Evolutionary conservation across 345 rosid species (phyloP), one percentile per base, ranked within the genome.

Genomic region (Bretschneidera sinensis): DNA sequence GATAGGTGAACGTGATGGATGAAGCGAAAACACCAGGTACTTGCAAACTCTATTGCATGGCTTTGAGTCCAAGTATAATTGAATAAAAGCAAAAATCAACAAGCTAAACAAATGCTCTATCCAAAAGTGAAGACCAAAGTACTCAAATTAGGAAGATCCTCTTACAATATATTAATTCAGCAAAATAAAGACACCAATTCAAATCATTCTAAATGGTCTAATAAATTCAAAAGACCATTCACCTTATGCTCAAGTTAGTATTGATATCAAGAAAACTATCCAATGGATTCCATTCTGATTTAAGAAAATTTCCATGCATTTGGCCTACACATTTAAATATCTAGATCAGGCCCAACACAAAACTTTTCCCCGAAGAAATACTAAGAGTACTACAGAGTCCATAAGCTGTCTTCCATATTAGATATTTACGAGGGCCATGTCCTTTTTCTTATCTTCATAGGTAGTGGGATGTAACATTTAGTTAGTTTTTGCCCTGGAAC

Each of bases 181-280:
- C 18, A 43, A 61, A 55, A 13, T 4, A 17, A 39, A 4, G 28
- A 48, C 15, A 10, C 25, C 43, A 34, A 68, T 21, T 53, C 60
- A 53, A 57, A 57, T 16, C 9, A 49, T 16, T 25, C 45, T 15
- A 69, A 35, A 24, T 45, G 53, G 62, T 51, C 31, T 33, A 31
- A 28, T 50, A 56, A 24, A 21, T 53, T 58, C 2, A 0, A 14
- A 48, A 19, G 1, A 48, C 15, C 51, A 20, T 16, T 39, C 19
- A 17, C 45, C 20, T 13, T 17, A 50, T 24, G 17, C 53, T 45
- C 22, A 39, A 18, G 48, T 60, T 10, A 55, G 23, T 5, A 6
- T 5, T 20, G 21, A 24, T 28, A 8, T 28, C 33, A 28, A 39
- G 45, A 39, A 39, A 14, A 10, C 45, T 59, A 13, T 59, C 25